A percentile compares a stretch with the other conserved stretches of the same genome.
Conservation (phyloP, 768 basidiomycete species). For the Pleurotus citrinopileatus region DNA sequence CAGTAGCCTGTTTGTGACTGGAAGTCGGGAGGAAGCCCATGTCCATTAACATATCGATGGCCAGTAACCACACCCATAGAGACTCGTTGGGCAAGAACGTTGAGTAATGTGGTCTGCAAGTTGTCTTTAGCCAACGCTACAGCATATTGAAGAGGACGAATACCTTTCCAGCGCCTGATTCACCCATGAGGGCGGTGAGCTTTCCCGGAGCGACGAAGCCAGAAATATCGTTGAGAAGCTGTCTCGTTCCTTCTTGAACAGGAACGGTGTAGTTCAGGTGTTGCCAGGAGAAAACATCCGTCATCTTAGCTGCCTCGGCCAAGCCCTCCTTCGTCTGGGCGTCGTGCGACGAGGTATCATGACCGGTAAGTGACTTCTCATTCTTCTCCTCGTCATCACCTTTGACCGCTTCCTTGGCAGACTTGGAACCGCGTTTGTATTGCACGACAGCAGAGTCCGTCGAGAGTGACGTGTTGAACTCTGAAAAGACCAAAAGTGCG, state of each 20-base stretch:
- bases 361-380: background rate
- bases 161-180: slow-evolving; percentile 29
- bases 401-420: background rate
- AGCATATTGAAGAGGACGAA: slow-evolving; percentile 53
- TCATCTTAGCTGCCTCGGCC: slow-evolving; percentile 24
- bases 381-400: slow-evolving; percentile 1
- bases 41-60: slow-evolving; percentile 40
- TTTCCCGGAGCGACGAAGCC: slow-evolving; percentile 71
- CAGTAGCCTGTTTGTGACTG: slow-evolving; percentile 32
- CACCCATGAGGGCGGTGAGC: slow-evolving; percentile 65
- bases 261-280: slow-evolving; percentile 58
- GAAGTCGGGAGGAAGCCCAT: slow-evolving; percentile 39
- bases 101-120: slow-evolving; percentile 40
- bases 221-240: slow-evolving; percentile 54
- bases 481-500: slow-evolving; percentile 56
- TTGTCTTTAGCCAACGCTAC: slow-evolving; percentile 27
- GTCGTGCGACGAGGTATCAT: background rate
- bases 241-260: slow-evolving; percentile 33
- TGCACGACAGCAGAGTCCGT: slow-evolving; percentile 42
- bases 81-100: slow-evolving; percentile 39
- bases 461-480: slow-evolving; percentile 43
- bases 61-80: slow-evolving; percentile 34
- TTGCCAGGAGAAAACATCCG: slow-evolving; percentile 69
- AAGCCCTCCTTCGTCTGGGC: background rate
- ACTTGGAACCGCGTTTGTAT: slow-evolving; percentile 39